Conservation (phyloP, 148 eudicot species). For the Nepenthes gracilis region DNA sequence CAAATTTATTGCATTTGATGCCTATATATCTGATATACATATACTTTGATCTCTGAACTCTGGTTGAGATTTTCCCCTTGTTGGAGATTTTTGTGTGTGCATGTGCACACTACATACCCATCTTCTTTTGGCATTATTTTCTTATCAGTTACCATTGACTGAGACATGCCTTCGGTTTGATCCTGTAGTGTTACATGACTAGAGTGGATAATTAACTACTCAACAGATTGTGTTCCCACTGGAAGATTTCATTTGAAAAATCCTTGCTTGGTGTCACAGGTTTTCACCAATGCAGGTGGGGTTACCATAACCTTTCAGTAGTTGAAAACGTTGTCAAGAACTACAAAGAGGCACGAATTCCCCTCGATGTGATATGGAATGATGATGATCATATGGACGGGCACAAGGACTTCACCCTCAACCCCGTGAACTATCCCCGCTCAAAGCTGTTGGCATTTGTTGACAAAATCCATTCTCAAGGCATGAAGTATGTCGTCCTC, state of each 20-base stretch:
- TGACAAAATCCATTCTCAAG: conserved; percentile 69
- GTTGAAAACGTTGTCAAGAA: conserved; percentile 81
- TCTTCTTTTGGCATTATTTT: too few species aligned
- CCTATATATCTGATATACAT: too few species aligned
- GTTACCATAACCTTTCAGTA: conserved; percentile 75
- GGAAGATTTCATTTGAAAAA: not conserved
- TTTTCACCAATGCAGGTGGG: conserved; percentile 98
- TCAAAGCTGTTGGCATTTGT: conserved; percentile 53
- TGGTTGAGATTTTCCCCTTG: too few species aligned
- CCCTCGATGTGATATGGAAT: conserved; percentile 97
- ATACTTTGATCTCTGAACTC: too few species aligned
- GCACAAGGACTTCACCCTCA: conserved; percentile 94
- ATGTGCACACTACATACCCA: too few species aligned
- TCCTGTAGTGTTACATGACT: too few species aligned
- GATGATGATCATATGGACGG: conserved; percentile 96
- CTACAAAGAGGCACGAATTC: conserved; percentile 75
- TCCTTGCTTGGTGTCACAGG: conserved; percentile 29
- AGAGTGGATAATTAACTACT: too few species aligned
- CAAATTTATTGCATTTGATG: too few species aligned
- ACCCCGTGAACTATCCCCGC: conserved; percentile 54
- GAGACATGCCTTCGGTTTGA: too few species aligned
- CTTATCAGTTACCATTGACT: too few species aligned
- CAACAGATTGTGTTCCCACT: too few species aligned
- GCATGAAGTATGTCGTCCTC: conserved; percentile 91
- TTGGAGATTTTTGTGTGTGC: too few species aligned